A percentile compares a stretch with the other conserved stretches of the same genome.
These are phyloP conservation scores for Sordariomycetes sp. DNA, from an alignment of 2,329 filamentous ascomycete species.

Conservation along the genomic window DNA sequence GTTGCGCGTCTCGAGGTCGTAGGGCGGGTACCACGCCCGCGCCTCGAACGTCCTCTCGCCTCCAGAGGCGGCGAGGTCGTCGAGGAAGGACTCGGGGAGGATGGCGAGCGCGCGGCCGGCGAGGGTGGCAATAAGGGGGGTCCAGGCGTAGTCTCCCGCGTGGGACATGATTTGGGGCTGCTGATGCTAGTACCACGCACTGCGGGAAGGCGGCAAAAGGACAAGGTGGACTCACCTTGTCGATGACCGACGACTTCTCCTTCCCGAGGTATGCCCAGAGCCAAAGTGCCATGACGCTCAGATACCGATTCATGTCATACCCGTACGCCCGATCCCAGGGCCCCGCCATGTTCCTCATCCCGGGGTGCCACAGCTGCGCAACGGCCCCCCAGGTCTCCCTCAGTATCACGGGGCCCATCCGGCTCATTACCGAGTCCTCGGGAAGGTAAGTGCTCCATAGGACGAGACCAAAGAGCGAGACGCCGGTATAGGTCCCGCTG, in stretches of 20 bases:
- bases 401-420: slow-evolving; percentile 37
- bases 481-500: slow-evolving; percentile 47
- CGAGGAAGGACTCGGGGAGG: slow-evolving; percentile 24
- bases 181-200: background rate
- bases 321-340: slow-evolving; percentile 53
- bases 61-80: no score
- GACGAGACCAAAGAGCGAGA: slow-evolving; percentile 44
- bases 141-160: slow-evolving; percentile 43
- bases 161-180: slow-evolving; percentile 42
- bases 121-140: slow-evolving; percentile 40
- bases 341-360: slow-evolving; percentile 46
- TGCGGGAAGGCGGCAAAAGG: slow-evolving; percentile 7
- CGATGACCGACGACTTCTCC: slow-evolving; percentile 20
- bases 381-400: slow-evolving; percentile 36
- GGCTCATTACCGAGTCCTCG: slow-evolving; percentile 35
- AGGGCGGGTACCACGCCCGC: slow-evolving; percentile 43
- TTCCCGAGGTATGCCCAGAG: slow-evolving; percentile 45
- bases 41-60: slow-evolving; percentile 30
- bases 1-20: slow-evolving; percentile 41
- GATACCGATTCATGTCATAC: slow-evolving; percentile 49
- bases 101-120: slow-evolving; percentile 33
- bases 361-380: slow-evolving; percentile 40
- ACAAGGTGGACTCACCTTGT: slow-evolving; percentile 5
- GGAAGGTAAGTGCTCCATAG: slow-evolving; percentile 48
- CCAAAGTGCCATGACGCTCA: slow-evolving; percentile 40